Percentiles rank a stretch among this genome's conserved stretches.
Conservation (phyloP, 164 flowering plant species). For the Tetracentron sinense region DNA sequence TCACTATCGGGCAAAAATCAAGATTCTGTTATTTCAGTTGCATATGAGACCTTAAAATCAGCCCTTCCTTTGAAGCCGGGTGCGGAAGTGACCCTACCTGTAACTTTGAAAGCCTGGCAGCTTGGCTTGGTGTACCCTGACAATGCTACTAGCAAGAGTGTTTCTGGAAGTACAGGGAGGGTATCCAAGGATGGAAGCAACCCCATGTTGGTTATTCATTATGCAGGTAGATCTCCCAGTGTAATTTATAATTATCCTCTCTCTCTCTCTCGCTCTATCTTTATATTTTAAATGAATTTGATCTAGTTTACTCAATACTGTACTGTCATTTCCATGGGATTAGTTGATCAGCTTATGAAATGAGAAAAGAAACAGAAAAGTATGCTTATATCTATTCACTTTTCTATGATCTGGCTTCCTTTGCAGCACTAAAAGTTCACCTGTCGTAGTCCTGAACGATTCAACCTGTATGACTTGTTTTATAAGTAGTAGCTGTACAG, state of each 20-base stretch:
- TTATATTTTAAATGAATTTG: background rate
- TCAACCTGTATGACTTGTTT: too few species aligned
- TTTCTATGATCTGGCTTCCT: too few species aligned
- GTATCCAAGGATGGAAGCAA: slow-evolving; percentile 75
- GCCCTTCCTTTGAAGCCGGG: slow-evolving; percentile 95
- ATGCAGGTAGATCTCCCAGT: slow-evolving; percentile 64
- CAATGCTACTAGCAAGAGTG: slow-evolving; percentile 41
- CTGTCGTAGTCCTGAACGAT: too few species aligned
- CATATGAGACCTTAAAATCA: slow-evolving; percentile 56
- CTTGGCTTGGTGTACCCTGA: slow-evolving; percentile 59
- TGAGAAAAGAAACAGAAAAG: too few species aligned
- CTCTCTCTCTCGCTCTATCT: too few species aligned
- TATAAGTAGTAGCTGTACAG: too few species aligned
- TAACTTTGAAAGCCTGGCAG: slow-evolving; percentile 92
- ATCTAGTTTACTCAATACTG: background rate
- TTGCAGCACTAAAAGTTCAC: too few species aligned
- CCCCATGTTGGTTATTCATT: slow-evolving; percentile 82
- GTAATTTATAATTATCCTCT: background rate
- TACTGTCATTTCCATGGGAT: background rate
- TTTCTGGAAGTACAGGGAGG: slow-evolving; percentile 46
- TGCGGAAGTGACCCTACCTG: slow-evolving; percentile 73
- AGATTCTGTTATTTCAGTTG: slow-evolving; percentile 77
- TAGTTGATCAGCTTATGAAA: background rate
- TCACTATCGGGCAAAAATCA: slow-evolving; percentile 93
- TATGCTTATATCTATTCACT: too few species aligned